Percentiles rank a stretch among this genome's conserved stretches.
These are phyloP conservation scores for Globisporangium orthogonon DNA, from an alignment of 352 stramenopile genomes.

Conservation along the genomic window DNA sequence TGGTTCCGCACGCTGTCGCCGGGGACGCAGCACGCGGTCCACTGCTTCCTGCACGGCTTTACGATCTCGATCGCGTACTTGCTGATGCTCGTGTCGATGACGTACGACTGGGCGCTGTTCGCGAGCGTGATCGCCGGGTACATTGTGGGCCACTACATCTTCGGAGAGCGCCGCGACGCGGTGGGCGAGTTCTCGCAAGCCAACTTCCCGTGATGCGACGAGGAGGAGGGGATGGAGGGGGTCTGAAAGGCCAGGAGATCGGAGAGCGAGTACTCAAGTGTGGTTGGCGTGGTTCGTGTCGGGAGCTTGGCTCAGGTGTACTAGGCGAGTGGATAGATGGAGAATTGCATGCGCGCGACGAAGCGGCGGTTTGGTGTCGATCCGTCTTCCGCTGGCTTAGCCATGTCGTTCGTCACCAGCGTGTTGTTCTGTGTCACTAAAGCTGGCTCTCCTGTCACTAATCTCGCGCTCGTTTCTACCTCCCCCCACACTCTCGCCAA, in stretches of 20 bases:
- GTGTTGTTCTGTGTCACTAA: too few species aligned
- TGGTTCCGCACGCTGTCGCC: conserved; percentile 53
- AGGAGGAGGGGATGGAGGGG: too few species aligned
- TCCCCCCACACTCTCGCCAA: too few species aligned
- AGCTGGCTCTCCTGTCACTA: not conserved
- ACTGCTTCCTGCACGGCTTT: conserved; percentile 51
- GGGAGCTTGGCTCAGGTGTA: too few species aligned
- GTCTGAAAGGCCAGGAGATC: too few species aligned
- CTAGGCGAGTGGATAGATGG: not conserved
- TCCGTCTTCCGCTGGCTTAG: too few species aligned
- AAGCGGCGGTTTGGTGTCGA: too few species aligned
- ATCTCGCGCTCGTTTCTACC: too few species aligned
- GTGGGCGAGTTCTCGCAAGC: conserved; percentile 18
- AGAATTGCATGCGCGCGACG: too few species aligned
- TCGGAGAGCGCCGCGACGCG: conserved; percentile 53
- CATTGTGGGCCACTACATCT: conserved; percentile 59
- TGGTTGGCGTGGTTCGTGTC: too few species aligned
- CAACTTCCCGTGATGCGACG: conserved; percentile 11
- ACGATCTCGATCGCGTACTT: conserved; percentile 69
- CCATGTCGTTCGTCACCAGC: too few species aligned
- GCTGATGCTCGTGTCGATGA: conserved; percentile 82
- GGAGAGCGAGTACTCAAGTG: too few species aligned
- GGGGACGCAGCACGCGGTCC: conserved; percentile 43
- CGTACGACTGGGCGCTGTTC: conserved; percentile 63
- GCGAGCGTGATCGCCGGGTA: conserved; percentile 49